phyloP scores from a whole-genome alignment of 2,329 filamentous ascomycete genomes.

The Arthrinium phaeospermum region DNA sequence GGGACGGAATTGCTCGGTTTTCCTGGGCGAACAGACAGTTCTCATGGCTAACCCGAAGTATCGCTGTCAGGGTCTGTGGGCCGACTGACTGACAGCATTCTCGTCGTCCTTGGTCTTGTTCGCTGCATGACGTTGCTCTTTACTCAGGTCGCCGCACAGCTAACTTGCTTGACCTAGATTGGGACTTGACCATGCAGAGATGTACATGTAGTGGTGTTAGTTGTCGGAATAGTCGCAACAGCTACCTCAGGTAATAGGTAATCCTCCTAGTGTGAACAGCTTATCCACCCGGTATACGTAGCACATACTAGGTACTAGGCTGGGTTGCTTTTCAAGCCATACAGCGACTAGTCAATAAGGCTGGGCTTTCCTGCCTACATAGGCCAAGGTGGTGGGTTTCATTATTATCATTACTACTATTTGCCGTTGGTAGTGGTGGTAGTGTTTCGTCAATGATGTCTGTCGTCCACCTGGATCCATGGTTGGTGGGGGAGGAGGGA shows the following conservation, averaged over 20 bases:
- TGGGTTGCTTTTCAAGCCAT: not conserved
- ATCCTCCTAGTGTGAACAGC: not conserved
- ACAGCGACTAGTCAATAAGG: conserved; percentile 2
- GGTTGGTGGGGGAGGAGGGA: not conserved
- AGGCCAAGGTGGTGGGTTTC: not conserved
- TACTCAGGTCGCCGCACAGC: conserved; percentile 1
- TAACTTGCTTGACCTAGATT: not conserved
- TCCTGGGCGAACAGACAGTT: conserved; percentile 13
- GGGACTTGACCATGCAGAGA: not conserved
- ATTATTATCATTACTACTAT: not conserved
- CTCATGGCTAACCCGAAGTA: conserved; percentile 13
- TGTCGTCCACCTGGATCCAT: not conserved
- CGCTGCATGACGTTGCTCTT: not conserved
- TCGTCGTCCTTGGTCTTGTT: not conserved
- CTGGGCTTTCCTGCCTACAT: conserved; percentile 3
- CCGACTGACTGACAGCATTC: conserved; percentile 12
- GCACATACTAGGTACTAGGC: no score
- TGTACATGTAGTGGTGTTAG: no score
- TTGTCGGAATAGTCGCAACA: no score
- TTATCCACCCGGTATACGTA: not conserved
- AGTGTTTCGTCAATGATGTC: not conserved
- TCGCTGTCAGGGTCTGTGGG: conserved; percentile 1
- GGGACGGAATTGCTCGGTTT: not conserved
- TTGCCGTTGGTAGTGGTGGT: not conserved
- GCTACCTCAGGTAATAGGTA: not conserved